Base-by-base conservation (phyloP, 768 basidiomycete species). In the Russula sp. region DNA sequence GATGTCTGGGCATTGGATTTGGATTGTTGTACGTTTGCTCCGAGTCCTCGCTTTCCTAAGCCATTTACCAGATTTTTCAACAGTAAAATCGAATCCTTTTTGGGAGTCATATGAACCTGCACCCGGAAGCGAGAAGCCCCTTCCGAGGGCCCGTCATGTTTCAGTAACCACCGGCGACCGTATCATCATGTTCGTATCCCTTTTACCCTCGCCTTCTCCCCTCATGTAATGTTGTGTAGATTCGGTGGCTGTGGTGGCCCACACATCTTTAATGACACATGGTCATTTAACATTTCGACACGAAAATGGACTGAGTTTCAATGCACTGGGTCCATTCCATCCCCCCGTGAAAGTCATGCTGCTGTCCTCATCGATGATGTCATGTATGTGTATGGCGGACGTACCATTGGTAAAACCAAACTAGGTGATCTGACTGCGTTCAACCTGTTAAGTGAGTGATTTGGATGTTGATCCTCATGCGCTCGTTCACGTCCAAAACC, bases 241-340 rank as follows among this genome's bases (percentile, higher is more conserved):
- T 36, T 99, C 69, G 97, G 97, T 38, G 97, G 97, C 52, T 2
- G 2, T 30, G 28, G n/a, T n/a, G n/a, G n/a, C n/a, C n/a, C n/a
- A n/a, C n/a, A n/a, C n/a, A n/a, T n/a, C 73, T 99, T 98, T 78
- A 98, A 98, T 74, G 97, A 99, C 73, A 98, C 94, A 7, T 99
- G 97, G 97, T 82, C 86, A 1, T 98, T 91, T 75, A 92, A 96
- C 73, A 78, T 94, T 57, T 81, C 80, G 46, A 88, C 92, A 0
- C 81, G 83, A 59, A 83, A 76, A 51, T 99, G 97, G 97, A 83
- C 88, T 5, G 96, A 99, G 73, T 79, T 99, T 42, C 85, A 88
- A 22, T 98, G 95, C 75, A 98, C 96, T 63, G 97, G 97, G 1
- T 98, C 90, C 72, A 97, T 98, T 55, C 97, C 97, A 22, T 88